A percentile compares a stretch with the other conserved stretches of the same genome.
These are phyloP conservation scores for Phoma herbarum DNA, from an alignment of 2,329 filamentous ascomycete genomes.

Conservation along the genomic window DNA sequence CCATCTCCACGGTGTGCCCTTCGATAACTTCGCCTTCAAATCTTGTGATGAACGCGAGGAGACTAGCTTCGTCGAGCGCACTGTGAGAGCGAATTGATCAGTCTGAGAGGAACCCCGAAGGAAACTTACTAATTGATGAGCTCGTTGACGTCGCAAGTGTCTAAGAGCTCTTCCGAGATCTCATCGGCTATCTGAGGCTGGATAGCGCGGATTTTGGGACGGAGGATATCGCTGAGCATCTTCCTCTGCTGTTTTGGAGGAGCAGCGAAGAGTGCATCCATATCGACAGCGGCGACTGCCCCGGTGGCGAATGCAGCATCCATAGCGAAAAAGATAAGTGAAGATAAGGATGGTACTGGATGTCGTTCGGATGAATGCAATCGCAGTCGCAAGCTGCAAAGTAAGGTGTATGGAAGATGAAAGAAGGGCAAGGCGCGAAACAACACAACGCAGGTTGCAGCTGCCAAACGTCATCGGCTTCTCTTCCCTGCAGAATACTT, in stretches of 20 bases:
- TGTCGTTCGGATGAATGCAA: background rate
- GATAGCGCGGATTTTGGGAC: background rate
- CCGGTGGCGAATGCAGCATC: background rate
- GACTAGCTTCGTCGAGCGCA: background rate
- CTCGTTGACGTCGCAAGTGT: background rate
- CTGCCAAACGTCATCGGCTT: background rate
- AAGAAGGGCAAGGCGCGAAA: background rate
- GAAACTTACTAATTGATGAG: background rate
- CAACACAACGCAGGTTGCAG: background rate
- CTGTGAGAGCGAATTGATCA: background rate
- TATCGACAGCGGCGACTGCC: background rate
- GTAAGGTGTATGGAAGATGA: background rate
- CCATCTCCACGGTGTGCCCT: background rate
- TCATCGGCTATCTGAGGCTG: background rate
- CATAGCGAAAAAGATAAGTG: background rate
- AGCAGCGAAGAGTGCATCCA: background rate
- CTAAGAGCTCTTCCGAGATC: background rate
- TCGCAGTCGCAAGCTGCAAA: background rate
- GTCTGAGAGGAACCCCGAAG: accelerated
- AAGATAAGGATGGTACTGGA: background rate
- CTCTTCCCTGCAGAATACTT: background rate
- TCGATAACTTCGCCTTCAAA: background rate
- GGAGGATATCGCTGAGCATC: background rate
- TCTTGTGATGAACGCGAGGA: background rate
- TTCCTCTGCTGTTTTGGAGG: background rate